phyloP scores from a whole-genome alignment of 169 alveolate genomes.

The Neospora caninum region DNA sequence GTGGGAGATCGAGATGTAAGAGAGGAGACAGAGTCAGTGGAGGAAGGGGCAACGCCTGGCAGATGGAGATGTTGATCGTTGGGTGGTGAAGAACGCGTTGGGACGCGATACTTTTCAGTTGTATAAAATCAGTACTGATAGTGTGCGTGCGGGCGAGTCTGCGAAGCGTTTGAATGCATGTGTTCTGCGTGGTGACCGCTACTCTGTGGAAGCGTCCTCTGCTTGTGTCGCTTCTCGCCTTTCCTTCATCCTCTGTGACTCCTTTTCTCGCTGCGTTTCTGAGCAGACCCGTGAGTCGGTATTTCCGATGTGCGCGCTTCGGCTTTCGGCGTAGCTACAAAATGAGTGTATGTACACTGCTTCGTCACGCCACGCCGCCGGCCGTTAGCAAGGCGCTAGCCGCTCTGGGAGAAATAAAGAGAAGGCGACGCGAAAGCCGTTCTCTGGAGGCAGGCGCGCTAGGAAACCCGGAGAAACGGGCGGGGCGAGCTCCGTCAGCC shows the following conservation, averaged over 20 bases:
- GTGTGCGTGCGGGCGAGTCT: not conserved
- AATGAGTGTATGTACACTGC: slow-evolving; percentile 29
- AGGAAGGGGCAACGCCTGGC: too few relatives aligned
- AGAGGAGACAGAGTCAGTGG: too few relatives aligned
- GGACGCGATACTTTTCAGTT: too few relatives aligned
- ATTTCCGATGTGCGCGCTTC: slow-evolving; percentile 50
- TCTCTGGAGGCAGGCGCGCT: not conserved
- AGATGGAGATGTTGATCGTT: too few relatives aligned
- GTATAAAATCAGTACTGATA: too few relatives aligned
- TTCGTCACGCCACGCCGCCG: slow-evolving; percentile 18
- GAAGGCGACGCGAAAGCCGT: slow-evolving; percentile 29
- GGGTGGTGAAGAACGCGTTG: too few relatives aligned
- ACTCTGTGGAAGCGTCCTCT: not conserved
- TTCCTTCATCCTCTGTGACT: not conserved
- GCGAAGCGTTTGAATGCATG: not conserved
- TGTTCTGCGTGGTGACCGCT: not conserved
- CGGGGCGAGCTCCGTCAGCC: not conserved
- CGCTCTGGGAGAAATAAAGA: slow-evolving; percentile 28
- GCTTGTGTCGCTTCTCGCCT: not conserved
- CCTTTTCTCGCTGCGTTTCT: not conserved
- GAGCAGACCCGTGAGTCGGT: not conserved
- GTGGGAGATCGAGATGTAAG: too few relatives aligned
- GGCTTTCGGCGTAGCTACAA: slow-evolving; percentile 48
- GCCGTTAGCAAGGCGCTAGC: not conserved
- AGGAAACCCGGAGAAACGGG: not conserved